Conservation (phyloP, 805 yeast genomes). For the Saturnispora sekii region DNA sequence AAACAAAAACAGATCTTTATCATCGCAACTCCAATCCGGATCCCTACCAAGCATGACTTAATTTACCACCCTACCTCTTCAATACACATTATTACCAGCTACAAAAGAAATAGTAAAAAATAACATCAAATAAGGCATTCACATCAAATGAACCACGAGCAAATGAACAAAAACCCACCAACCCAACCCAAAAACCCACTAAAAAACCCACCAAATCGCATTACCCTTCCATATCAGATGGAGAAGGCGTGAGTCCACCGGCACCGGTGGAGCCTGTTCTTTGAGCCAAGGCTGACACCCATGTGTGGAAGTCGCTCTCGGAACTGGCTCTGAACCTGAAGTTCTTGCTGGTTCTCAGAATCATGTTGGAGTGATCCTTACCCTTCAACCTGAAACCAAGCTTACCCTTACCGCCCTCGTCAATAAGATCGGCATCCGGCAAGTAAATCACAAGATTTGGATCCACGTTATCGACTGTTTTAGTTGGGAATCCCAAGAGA, state of each 20-base stretch:
- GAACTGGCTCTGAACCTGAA: constrained; percentile 35
- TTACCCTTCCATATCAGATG: constrained; percentile 1
- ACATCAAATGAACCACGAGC: too few relatives aligned
- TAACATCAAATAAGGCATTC: too few relatives aligned
- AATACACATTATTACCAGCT: too few relatives aligned
- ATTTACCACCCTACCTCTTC: too few relatives aligned
- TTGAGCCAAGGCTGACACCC: constrained; percentile 34
- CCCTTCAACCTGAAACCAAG: constrained; percentile 33
- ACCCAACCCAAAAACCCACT: neutral
- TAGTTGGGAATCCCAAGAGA: constrained; percentile 37
- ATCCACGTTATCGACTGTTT: constrained; percentile 32
- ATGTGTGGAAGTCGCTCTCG: constrained; percentile 34
- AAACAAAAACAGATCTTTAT: too few relatives aligned
- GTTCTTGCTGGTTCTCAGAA: constrained; percentile 22
- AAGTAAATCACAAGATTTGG: constrained; percentile 37
- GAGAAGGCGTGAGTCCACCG: neutral
- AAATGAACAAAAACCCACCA: neutral
- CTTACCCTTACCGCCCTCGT: constrained; percentile 29
- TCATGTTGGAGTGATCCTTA: constrained; percentile 29
- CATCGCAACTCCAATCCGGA: too few relatives aligned
- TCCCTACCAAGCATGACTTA: too few relatives aligned
- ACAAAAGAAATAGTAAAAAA: too few relatives aligned
- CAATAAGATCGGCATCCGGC: constrained; percentile 35
- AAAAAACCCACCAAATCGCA: neutral
- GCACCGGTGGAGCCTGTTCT: constrained; percentile 17